These are phyloP conservation scores for Coniochaeta sp. DNA, from an alignment of 2,329 filamentous ascomycete genomes.

Conservation along the genomic window DNA sequence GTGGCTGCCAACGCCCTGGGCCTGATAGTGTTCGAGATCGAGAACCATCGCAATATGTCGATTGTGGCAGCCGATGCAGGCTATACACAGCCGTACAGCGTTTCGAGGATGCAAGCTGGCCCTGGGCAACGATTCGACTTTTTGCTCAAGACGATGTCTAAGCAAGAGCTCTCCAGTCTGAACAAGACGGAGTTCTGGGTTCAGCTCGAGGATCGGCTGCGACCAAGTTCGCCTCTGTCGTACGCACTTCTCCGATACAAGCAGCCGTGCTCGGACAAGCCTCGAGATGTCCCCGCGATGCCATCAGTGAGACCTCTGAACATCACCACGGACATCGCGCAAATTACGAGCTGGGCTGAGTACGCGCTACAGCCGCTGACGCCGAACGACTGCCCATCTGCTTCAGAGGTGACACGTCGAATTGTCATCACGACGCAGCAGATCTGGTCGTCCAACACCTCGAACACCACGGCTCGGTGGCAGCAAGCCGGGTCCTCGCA, in stretches of 20 bases:
- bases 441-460: slow-evolving; percentile 15
- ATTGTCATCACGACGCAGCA: slow-evolving; percentile 37
- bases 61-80: slow-evolving; percentile 57
- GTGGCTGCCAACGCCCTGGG: slow-evolving; percentile 52
- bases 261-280: not conserved
- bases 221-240: not conserved
- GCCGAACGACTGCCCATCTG: slow-evolving; percentile 26
- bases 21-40: slow-evolving; percentile 45
- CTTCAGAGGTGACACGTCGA: slow-evolving; percentile 41
- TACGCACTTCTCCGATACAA: slow-evolving; percentile 9
- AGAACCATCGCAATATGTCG: slow-evolving; percentile 46
- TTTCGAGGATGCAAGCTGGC: slow-evolving; percentile 43
- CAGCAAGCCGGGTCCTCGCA: slow-evolving; percentile 31
- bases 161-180: slow-evolving; percentile 29
- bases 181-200: slow-evolving; percentile 32
- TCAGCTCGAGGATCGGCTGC: slow-evolving; percentile 31
- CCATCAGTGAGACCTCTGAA: slow-evolving; percentile 22
- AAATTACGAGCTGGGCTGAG: slow-evolving; percentile 29
- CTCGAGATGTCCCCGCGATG: slow-evolving; percentile 8
- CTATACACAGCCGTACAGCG: slow-evolving; percentile 38
- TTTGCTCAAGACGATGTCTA: slow-evolving; percentile 45
- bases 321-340: slow-evolving; percentile 23
- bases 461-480: slow-evolving; percentile 24
- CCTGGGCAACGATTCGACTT: slow-evolving; percentile 54
- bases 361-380: slow-evolving; percentile 35